phyloP scores from a whole-genome alignment of 495 filamentous ascomycete species.

The Pyronema domesticum region DNA sequence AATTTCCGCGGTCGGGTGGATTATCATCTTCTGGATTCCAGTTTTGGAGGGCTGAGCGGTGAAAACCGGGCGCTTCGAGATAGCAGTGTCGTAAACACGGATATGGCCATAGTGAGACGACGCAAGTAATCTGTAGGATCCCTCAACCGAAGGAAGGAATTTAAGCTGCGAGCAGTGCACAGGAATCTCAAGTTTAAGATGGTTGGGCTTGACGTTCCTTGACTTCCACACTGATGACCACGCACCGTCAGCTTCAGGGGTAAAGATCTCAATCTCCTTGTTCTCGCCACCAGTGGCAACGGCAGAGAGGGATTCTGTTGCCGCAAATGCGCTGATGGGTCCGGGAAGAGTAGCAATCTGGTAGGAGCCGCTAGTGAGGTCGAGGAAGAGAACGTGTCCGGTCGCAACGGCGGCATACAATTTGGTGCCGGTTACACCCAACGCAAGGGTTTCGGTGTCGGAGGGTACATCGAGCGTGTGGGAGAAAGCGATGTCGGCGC shows the following conservation, averaged over 20 bases:
- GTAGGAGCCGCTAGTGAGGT: background rate
- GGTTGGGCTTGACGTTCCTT: constrained; percentile 18
- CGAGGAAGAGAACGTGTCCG: constrained; percentile 8
- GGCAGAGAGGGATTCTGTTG: constrained; percentile 6
- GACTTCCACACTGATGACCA: constrained; percentile 18
- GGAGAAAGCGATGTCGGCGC: constrained; percentile 8
- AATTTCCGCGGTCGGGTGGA: constrained; percentile 12
- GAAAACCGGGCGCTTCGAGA: constrained; percentile 20
- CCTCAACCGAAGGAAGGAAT: constrained; percentile 9
- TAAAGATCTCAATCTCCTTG: constrained; percentile 17
- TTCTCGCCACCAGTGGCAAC: constrained; percentile 14
- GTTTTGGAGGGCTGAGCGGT: constrained; percentile 11
- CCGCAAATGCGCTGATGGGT: constrained; percentile 7
- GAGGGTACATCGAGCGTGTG: constrained; percentile 3
- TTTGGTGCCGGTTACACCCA: constrained; percentile 5
- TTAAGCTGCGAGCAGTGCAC: constrained; percentile 13
- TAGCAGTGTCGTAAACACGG: constrained; percentile 17
- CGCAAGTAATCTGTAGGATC: background rate
- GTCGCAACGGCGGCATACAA: constrained; percentile 15
- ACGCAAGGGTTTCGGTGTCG: constrained; percentile 7
- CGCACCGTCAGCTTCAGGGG: constrained; percentile 2
- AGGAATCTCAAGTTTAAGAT: constrained; percentile 18
- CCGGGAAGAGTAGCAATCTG: background rate
- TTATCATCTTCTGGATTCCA: constrained; percentile 10
- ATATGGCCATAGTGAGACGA: constrained; percentile 16